Percentiles rank a stretch among this genome's conserved stretches.
phyloP scores from a whole-genome alignment of 495 filamentous ascomycete species.

The Annulohypoxylon moriforme region DNA sequence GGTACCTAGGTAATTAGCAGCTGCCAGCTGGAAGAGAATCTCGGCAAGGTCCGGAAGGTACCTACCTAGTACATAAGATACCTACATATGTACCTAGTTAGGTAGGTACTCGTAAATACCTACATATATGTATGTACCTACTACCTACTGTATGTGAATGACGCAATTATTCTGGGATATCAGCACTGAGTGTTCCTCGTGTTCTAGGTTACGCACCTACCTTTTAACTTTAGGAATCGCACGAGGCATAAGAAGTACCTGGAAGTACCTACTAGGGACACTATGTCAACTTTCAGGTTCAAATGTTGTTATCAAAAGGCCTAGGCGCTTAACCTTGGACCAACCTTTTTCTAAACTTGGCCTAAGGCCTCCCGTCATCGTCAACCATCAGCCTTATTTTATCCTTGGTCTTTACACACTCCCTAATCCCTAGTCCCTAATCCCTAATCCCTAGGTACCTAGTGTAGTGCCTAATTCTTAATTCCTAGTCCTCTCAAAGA shows the following conservation, averaged over 20 bases:
- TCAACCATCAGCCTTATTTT: constrained; percentile 31
- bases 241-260: too few relatives aligned
- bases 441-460: too few relatives aligned
- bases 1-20: constrained; percentile 7
- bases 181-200: too few relatives aligned
- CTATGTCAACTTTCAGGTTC: not conserved
- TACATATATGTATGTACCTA: too few relatives aligned
- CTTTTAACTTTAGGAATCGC: too few relatives aligned
- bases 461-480: too few relatives aligned
- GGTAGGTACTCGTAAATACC: too few relatives aligned
- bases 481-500: not conserved
- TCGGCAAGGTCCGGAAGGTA: constrained; percentile 21
- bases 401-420: not conserved
- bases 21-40: constrained; percentile 8
- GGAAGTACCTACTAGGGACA: not conserved
- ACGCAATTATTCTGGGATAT: not conserved
- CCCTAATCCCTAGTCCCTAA: not conserved
- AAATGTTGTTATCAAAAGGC: not conserved
- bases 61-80: not conserved
- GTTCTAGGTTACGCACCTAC: too few relatives aligned
- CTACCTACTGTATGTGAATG: too few relatives aligned
- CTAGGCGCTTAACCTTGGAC: too few relatives aligned
- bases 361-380: constrained; percentile 20
- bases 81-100: too few relatives aligned
- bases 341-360: too few relatives aligned